These are phyloP conservation scores for Yamadazyma tumulicola DNA, from an alignment of 805 yeast species.

Conservation along the genomic window DNA sequence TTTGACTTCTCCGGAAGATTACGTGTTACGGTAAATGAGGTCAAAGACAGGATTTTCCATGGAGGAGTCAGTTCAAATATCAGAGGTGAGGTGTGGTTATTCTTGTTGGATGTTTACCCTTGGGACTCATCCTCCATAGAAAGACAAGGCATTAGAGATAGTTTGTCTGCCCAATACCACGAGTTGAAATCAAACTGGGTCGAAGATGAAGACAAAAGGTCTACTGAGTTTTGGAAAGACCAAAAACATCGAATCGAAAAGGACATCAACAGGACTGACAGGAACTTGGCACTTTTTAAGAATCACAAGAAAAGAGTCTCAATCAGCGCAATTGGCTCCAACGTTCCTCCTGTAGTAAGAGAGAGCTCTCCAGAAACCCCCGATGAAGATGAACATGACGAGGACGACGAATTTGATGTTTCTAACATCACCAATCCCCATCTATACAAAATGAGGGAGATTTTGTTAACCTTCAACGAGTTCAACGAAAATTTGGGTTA, in stretches of 20 bases:
- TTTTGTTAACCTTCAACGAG: constrained; percentile 82
- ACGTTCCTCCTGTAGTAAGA: constrained; percentile 15
- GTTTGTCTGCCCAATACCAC: constrained; percentile 58
- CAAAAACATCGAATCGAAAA: constrained; percentile 88
- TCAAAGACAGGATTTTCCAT: constrained; percentile 81
- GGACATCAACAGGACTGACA: constrained; percentile 89
- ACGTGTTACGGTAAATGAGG: constrained; percentile 68
- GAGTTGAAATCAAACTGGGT: constrained; percentile 72
- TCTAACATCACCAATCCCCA: constrained; percentile 73
- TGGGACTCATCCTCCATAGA: constrained; percentile 82
- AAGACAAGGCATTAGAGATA: constrained; percentile 53
- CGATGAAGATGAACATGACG: constrained; percentile 26
- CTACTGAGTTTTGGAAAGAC: constrained; percentile 74
- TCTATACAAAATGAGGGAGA: constrained; percentile 65
- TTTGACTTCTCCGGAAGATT: constrained; percentile 80
- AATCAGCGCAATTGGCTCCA: constrained; percentile 10
- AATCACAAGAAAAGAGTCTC: constrained; percentile 32
- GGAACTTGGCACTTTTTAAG: constrained; percentile 64
- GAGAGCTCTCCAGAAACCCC: constrained; percentile 34
- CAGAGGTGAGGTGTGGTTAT: constrained; percentile 81
- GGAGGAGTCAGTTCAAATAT: constrained; percentile 68
- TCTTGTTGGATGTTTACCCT: constrained; percentile 76
- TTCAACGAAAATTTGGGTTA: constrained; percentile 83
- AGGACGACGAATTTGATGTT: constrained; percentile 52
- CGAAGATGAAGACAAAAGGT: constrained; percentile 46